These are phyloP conservation scores for Zopfochytrium polystomum DNA, from an alignment of 371 early-diverging fungal species.

Conservation along the genomic window DNA sequence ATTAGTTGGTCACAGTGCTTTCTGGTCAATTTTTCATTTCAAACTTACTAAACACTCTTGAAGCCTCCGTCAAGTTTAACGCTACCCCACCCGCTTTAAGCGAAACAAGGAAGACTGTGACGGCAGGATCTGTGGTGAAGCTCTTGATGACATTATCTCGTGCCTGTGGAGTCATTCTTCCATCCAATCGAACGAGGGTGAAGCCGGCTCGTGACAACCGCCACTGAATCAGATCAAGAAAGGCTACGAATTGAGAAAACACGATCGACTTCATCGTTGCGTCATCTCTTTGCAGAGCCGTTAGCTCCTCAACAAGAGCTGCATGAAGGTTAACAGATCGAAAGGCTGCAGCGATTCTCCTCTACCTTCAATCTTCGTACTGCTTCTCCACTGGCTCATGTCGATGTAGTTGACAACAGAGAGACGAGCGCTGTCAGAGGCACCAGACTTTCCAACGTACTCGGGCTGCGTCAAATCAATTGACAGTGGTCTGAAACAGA, in stretches of 20 bases:
- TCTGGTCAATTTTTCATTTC: slow-evolving; percentile 28
- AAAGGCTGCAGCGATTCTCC: slow-evolving; percentile 53
- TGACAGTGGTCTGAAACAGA: slow-evolving; percentile 73
- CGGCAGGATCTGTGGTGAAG: slow-evolving; percentile 78
- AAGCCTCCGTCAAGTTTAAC: slow-evolving; percentile 92
- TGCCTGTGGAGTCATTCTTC: slow-evolving; percentile 83
- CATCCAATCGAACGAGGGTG: slow-evolving; percentile 87
- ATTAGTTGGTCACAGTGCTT: too few species aligned
- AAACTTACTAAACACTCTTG: slow-evolving; percentile 67
- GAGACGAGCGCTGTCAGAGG: slow-evolving; percentile 48
- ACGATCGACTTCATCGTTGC: slow-evolving; percentile 81
- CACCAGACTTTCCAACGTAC: slow-evolving; percentile 11
- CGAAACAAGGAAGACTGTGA: slow-evolving; percentile 86
- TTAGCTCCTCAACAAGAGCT: slow-evolving; percentile 88
- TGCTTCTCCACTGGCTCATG: slow-evolving; percentile 71
- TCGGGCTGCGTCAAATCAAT: slow-evolving; percentile 79
- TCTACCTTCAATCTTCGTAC: slow-evolving; percentile 49
- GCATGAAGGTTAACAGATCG: slow-evolving; percentile 18
- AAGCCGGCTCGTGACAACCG: slow-evolving; percentile 91
- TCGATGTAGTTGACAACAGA: slow-evolving; percentile 91
- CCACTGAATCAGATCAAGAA: slow-evolving; percentile 92
- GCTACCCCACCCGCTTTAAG: slow-evolving; percentile 95
- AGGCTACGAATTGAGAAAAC: slow-evolving; percentile 90
- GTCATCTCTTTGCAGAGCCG: slow-evolving; percentile 70
- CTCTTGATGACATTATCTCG: slow-evolving; percentile 64